Base-by-base conservation (phyloP, 1,139 yeast genomes). In the Chernovozyma aurita region DNA sequence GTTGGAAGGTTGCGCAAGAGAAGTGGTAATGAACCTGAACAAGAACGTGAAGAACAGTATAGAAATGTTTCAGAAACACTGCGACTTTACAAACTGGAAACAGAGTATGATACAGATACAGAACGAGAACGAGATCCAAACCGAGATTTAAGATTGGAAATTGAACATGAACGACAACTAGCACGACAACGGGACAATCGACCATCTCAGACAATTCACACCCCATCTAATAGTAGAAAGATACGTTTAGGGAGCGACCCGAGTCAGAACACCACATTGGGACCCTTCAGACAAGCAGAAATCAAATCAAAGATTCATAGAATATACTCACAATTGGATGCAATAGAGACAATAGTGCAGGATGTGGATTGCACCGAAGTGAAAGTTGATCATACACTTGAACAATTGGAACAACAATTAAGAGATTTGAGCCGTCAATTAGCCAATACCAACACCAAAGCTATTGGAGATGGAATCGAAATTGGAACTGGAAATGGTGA, bases 351-450 rank as follows among this genome's bases (percentile, higher is more conserved):
- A 9, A n/a, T 22, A n/a, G 25, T 22, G n/a, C 25, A 22, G 25
- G 25, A 22, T 11, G 25, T 22, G n/a, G 25, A 22, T 11, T 11
- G 25, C 25, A 22, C 25, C 25, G 25, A 22, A n/a, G n/a, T n/a
- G 25, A 11, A n/a, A 22, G 25, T 8, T 26, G 29, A n/a, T 8
- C 29, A 8, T 4, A 29, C 32, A 16, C 18, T 29, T 15, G 32
- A 29, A n/a, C 25, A 22, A n/a, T 22, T 22, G 25, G 25, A 22
- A n/a, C 12, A n/a, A 11, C 25, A 22, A 15, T 18, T 33, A 6
- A 27, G 24, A 12, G 37, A 31, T 8, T 15, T 33, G 4, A 33
- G 36, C 36, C n/a, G n/a, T n/a, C n/a, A n/a, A 4, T 7, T 30
- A 32, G 13, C n/a, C n/a, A n/a, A n/a, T n/a, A n/a, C n/a, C n/a